Evolutionary conservation across 2,329 filamentous ascomycete species (phyloP), one percentile per base, ranked within the genome.

Genomic region (Exophiala lecanii-corni): DNA sequence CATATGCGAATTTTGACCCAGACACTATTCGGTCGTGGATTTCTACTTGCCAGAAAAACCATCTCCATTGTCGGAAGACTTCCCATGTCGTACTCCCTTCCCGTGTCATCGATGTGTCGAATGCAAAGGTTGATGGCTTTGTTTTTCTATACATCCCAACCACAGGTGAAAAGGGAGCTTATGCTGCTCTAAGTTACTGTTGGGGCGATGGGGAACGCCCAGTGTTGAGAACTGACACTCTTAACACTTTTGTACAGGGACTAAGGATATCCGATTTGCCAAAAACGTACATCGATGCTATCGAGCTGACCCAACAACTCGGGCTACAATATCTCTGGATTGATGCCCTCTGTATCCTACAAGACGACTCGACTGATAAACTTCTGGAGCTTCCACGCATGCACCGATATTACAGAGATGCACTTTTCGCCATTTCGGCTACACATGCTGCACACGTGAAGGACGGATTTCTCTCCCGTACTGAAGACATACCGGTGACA

Each of bases 241-340:
- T 28, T 9, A 28, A 28, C 9, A n/a, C 25, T n/a, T 28, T 28
- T 28, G 9, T 28, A n/a, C 25, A 28, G n/a, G 88, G 89, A 16
- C 79, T 86, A 1, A 86, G 86, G 0, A 74, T 71, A 1, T 61
- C 66, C 15, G 71, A 81, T 54, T 61, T 75, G 9, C 59, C 68
- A 38, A 61, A 70, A 5, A 75, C 72, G 9, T 56, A 59, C 18
- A 53, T 26, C 7, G 58, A 63, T 20, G 56, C 58, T 4, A 55
- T 63, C 30, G 17, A 15, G 1, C 26, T 62, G 7, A 56, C 56
- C 3, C 47, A 50, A n/a, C 34, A 41, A 5, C 50, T 63, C 16
- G 39, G 36, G 0, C 26, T 60, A 10, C 20, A 38, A 1, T 63
- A 60, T 41, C 41, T 63, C 5, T 63, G 61, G 60, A 58, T 63